Conservation (phyloP, 2,329 filamentous ascomycete genomes). For the Trichophyton mentagrophytes region DNA sequence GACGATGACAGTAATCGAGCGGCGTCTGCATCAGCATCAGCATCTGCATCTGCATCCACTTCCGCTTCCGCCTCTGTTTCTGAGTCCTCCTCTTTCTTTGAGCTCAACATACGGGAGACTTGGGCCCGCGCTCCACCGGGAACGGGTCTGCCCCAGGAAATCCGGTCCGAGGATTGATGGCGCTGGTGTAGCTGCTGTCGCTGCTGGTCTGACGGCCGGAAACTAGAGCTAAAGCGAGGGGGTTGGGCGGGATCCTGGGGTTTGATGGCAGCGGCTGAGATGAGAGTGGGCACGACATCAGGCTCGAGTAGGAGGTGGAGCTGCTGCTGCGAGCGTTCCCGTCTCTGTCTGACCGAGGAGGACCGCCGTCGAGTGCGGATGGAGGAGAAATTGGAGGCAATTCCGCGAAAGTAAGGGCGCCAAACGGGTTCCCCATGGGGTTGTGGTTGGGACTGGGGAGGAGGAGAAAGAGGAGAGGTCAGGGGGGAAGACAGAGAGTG, state of each 20-base stretch:
- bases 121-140: background rate
- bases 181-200: background rate
- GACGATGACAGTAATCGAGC: background rate
- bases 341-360: conserved; percentile 24
- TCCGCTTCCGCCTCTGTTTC: too few relatives aligned
- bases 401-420: conserved; percentile 31
- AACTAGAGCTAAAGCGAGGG: background rate
- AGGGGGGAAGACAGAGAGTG: conserved; percentile 13
- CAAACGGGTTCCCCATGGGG: conserved; percentile 16
- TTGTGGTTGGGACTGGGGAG: too few relatives aligned
- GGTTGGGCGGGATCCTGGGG: conserved; percentile 14
- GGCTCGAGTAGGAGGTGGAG: conserved; percentile 35
- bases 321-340: conserved; percentile 19
- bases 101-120: background rate
- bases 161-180: background rate
- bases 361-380: conserved; percentile 27
- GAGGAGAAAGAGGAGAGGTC: too few relatives aligned
- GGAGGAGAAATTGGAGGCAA: conserved; percentile 13
- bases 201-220: background rate
- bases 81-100: background rate
- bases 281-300: conserved; percentile 36
- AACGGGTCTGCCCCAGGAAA: background rate
- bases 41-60: too few relatives aligned
- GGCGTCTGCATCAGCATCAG: too few relatives aligned
- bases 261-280: conserved; percentile 33